A percentile compares a stretch with the other conserved stretches of the same genome.
Evolutionary conservation across 164 flowering plant species (phyloP).

Genomic region (Amborella trichopoda): DNA sequence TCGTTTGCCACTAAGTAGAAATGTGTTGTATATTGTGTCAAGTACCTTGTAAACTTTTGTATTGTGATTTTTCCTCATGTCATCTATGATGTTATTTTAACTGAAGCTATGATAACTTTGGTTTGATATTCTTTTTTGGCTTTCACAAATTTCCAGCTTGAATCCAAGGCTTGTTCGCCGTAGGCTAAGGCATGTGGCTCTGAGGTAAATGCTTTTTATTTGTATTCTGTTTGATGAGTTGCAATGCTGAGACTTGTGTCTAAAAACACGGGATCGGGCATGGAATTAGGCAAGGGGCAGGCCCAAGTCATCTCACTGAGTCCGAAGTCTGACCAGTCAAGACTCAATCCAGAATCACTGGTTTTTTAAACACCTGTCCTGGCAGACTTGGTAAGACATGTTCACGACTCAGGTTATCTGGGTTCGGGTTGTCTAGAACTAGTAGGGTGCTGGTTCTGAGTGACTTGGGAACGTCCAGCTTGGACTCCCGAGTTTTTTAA

Average conservation of each 20-base stretch:
- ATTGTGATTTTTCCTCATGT: background rate
- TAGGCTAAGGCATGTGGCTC: conserved; percentile 71
- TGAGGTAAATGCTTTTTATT: conserved; percentile 46
- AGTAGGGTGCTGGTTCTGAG: no score
- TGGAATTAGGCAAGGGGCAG: no score
- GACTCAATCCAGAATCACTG: background rate
- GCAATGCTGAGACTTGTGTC: background rate
- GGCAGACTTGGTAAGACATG: background rate
- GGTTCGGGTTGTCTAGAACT: no score
- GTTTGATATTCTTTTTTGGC: background rate
- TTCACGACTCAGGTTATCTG: no score
- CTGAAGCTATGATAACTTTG: background rate
- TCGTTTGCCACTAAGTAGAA: background rate
- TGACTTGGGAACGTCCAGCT: no score
- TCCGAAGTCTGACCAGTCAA: background rate
- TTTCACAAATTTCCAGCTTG: conserved; percentile 33
- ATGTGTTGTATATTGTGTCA: background rate
- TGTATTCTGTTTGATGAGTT: background rate
- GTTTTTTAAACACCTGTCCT: background rate
- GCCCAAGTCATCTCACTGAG: background rate
- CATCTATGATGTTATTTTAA: background rate
- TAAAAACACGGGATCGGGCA: no score
- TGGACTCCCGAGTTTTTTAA: no score
- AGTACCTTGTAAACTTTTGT: background rate
- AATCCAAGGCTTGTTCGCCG: conserved; percentile 76